Conservation (phyloP, 805 yeast species). For the Cyberlindnera meyerae region DNA sequence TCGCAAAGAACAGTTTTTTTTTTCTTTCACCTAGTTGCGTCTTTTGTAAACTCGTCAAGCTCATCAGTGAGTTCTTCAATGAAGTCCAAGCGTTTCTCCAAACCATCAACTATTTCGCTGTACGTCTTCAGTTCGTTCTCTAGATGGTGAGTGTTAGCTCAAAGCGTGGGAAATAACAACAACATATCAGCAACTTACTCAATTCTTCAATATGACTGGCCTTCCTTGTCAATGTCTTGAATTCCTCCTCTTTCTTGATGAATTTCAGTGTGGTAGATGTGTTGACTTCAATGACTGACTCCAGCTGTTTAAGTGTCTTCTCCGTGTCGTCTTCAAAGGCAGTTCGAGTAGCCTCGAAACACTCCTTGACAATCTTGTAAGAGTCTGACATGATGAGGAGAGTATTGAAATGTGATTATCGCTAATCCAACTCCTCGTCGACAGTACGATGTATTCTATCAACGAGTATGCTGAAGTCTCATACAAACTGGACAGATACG, state of each 20-base stretch:
- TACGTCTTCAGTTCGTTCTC: slow-evolving; percentile 27
- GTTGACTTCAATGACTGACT: slow-evolving; percentile 48
- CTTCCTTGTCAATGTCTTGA: slow-evolving; percentile 25
- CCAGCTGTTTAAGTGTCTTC: slow-evolving; percentile 36
- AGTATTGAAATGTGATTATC: background rate
- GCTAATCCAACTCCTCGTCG: too few species aligned
- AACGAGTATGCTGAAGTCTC: too few species aligned
- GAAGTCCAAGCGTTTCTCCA: slow-evolving; percentile 15
- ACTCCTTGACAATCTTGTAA: slow-evolving; percentile 19
- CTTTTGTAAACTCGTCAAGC: slow-evolving; percentile 16
- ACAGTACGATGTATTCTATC: too few species aligned
- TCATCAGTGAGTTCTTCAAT: slow-evolving; percentile 18
- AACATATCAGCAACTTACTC: slow-evolving; percentile 16
- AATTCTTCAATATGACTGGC: slow-evolving; percentile 15
- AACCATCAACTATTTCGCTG: slow-evolving; percentile 7
- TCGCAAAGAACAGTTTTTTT: too few species aligned
- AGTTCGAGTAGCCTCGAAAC: slow-evolving; percentile 30
- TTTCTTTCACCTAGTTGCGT: too few species aligned
- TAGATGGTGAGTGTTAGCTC: slow-evolving; percentile 9
- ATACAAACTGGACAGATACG: too few species aligned
- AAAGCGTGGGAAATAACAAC: background rate
- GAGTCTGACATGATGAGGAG: slow-evolving; percentile 13
- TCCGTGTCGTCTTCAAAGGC: slow-evolving; percentile 36
- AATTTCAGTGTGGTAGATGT: slow-evolving; percentile 54
- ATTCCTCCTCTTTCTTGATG: slow-evolving; percentile 40